Evolutionary conservation across 2,329 filamentous ascomycete species (phyloP).

Genomic region (Monascus ruber): DNA sequence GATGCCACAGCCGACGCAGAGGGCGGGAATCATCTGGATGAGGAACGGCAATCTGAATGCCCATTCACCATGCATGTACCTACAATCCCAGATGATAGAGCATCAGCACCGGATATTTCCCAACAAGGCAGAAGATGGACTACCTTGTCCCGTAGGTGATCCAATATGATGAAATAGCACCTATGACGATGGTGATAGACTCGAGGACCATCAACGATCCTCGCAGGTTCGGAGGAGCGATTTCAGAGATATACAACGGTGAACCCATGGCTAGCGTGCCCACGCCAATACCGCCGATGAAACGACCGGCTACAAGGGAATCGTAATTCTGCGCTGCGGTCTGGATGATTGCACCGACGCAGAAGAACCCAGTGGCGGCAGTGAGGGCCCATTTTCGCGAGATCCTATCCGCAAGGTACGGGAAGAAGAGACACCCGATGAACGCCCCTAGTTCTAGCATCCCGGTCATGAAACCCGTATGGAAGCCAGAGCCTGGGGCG

Average conservation of each 20-base stretch:
- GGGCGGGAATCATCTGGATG: conserved; percentile 26
- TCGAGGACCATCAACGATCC: conserved; percentile 13
- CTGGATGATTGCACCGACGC: conserved; percentile 34
- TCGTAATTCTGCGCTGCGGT: conserved; percentile 15
- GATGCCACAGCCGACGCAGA: too few relatives aligned
- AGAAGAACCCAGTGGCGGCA: conserved; percentile 24
- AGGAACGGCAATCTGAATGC: conserved; percentile 38
- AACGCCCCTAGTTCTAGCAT: conserved; percentile 32
- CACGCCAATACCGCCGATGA: conserved; percentile 29
- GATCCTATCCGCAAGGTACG: conserved; percentile 24
- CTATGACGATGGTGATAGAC: conserved; percentile 13
- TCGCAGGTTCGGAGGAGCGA: conserved; percentile 18
- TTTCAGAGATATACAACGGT: conserved; percentile 41
- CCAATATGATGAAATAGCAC: conserved; percentile 16
- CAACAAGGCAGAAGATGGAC: too few relatives aligned
- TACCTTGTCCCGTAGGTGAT: conserved; percentile 37
- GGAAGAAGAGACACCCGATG: conserved; percentile 29
- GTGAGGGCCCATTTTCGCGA: conserved; percentile 33
- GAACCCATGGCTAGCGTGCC: conserved; percentile 29
- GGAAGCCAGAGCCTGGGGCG: too few relatives aligned
- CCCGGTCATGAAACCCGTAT: conserved; percentile 13
- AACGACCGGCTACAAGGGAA: conserved; percentile 21
- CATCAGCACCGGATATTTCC: too few relatives aligned
- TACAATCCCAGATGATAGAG: not conserved
- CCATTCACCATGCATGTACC: conserved; percentile 30